A percentile compares a stretch with the other conserved stretches of the same genome.
These are phyloP conservation scores for Diplocarpon mali DNA, from an alignment of 2,329 filamentous ascomycete genomes.

Conservation along the genomic window DNA sequence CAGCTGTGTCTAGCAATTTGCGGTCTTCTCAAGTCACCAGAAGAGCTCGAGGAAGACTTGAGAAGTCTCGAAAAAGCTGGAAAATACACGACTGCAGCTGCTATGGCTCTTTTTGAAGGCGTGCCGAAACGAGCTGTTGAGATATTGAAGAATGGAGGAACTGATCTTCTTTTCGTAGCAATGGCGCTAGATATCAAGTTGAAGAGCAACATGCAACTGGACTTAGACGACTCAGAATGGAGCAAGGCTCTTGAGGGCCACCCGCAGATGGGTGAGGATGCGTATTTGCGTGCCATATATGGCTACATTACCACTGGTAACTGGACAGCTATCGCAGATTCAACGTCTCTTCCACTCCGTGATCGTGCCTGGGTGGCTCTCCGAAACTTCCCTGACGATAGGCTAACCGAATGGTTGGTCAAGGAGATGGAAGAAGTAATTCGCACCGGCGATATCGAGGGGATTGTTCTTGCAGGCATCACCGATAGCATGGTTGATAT, in stretches of 20 bases:
- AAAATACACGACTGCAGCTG: conserved; percentile 64
- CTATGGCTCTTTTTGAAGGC: conserved; percentile 64
- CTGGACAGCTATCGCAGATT: conserved; percentile 64
- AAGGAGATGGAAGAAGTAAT: conserved; percentile 51
- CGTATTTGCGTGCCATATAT: conserved; percentile 70
- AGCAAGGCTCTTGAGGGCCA: conserved; percentile 20
- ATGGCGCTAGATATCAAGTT: conserved; percentile 54
- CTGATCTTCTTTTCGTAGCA: conserved; percentile 57
- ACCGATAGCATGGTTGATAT: conserved; percentile 63
- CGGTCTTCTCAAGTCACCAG: conserved; percentile 52
- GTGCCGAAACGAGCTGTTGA: conserved; percentile 57
- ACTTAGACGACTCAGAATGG: conserved; percentile 23
- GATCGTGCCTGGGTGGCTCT: conserved; percentile 68
- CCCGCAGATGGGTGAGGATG: conserved; percentile 48
- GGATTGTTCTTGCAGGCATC: conserved; percentile 67
- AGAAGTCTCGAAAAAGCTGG: conserved; percentile 34
- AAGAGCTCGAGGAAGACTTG: conserved; percentile 35
- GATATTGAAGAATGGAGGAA: conserved; percentile 57
- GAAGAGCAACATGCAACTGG: conserved; percentile 34
- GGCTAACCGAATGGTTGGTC: conserved; percentile 56
- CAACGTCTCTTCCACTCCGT: conserved; percentile 60
- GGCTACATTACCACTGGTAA: conserved; percentile 66
- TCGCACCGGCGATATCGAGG: conserved; percentile 61
- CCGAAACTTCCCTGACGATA: conserved; percentile 49
- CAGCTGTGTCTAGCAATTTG: conserved; percentile 68